phyloP scores from a whole-genome alignment of 768 basidiomycete genomes.

The Collybia sp. region DNA sequence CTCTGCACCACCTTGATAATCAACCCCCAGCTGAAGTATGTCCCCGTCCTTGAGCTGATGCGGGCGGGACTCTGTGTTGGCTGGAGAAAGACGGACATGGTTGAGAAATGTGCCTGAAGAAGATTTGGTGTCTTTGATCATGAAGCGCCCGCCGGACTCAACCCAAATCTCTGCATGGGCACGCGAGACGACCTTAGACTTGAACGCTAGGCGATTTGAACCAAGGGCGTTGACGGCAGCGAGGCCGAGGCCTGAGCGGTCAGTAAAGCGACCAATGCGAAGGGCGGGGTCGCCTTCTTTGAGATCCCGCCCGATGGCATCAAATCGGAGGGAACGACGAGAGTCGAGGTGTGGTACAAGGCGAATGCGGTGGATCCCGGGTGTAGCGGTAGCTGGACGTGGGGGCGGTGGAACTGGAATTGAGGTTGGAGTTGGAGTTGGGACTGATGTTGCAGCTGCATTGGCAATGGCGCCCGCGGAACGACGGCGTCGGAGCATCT shows the following conservation, averaged over 20 bases:
- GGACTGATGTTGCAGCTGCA: constrained; percentile 4
- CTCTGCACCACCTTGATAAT: constrained; percentile 96
- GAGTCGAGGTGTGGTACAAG: constrained; percentile 95
- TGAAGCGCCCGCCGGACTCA: constrained; percentile 66
- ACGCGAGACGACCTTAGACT: constrained; percentile 91
- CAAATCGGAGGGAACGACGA: constrained; percentile 84
- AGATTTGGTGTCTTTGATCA: constrained; percentile 85
- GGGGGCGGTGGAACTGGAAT: background rate
- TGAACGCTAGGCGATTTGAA: constrained; percentile 88
- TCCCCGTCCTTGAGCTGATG: constrained; percentile 88
- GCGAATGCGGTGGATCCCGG: constrained; percentile 65
- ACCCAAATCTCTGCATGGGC: constrained; percentile 95
- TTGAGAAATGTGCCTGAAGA: constrained; percentile 94
- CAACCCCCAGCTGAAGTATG: constrained; percentile 91
- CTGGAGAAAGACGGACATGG: constrained; percentile 82
- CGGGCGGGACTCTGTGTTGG: constrained; percentile 75
- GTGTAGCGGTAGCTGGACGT: constrained; percentile 4
- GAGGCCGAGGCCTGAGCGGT: constrained; percentile 65
- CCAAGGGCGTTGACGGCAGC: constrained; percentile 63
- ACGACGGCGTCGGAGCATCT: background rate
- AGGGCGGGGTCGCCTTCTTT: constrained; percentile 62
- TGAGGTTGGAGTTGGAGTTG: constrained; percentile 3
- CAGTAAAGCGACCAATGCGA: constrained; percentile 93
- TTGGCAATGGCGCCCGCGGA: constrained; percentile 5
- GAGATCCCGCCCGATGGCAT: constrained; percentile 87